Base-by-base conservation (phyloP, 2,329 filamentous ascomycete genomes). In the Aspergillus sp. region DNA sequence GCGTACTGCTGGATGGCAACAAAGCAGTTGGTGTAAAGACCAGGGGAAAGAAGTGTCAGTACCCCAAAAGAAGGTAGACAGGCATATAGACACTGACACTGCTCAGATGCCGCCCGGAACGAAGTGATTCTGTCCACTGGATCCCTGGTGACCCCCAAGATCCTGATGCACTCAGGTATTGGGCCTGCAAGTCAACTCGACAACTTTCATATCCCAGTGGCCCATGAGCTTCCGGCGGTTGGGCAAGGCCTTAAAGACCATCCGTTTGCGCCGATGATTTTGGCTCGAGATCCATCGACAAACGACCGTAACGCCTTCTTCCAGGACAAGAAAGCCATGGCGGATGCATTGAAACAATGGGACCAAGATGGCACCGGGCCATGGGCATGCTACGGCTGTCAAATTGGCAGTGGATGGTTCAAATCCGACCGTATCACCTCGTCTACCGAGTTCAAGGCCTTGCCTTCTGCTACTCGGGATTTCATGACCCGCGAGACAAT, bases 401-500 rank as follows among this genome's bases (percentile, higher is more conserved):
- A 72, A 40, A 2, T 71, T 1, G 68, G 61, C 1, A 64, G 69
- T 22, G 78, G 73, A 9, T 81, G 70, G 68, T 73, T 78, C 62
- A 79, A 80, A 66, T 72, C 77, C 0, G 73, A 78, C 5, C 62
- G 64, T 1, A 64, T 85, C 2, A 64, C 71, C 1, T 54, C 68
- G 1, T 77, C 74, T 0, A 61, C 74, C 0, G 82, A 87, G 63
- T 86, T 84, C 66, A 68, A 79, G 41, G 77, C 70, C 1, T 73
- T 88, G 0, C 78, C 82, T 0, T 11, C 8, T 30, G 27, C 27
- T 30, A 4, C 8, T 11, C 27, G 27, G 0, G 54, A 61, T 0
- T 80, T 77, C 59, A 67, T 88, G 1, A 68, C 66, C 44, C 74
- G 75, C 19, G 73, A 78, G 13, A 84, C 81, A 0, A 76, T 87